Evolutionary conservation across 2,329 filamentous ascomycete species (phyloP).

Genomic region (Aspergillus chevalieri): DNA sequence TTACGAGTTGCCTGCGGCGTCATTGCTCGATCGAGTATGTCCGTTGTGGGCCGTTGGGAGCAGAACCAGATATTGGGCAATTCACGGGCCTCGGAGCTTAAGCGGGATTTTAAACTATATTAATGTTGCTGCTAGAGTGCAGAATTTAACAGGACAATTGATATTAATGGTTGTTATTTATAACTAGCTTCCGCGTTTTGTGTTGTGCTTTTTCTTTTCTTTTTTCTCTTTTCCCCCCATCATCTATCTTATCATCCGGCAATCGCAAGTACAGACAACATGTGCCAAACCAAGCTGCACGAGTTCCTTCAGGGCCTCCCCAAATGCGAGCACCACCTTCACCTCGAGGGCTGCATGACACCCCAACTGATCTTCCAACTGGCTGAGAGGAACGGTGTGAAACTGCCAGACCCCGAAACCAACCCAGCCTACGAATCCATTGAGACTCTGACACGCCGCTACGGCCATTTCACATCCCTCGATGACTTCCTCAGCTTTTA

Average conservation of each 20-base stretch:
- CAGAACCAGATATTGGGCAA: neutral
- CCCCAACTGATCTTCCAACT: slow-evolving; percentile 65
- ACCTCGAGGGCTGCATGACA: slow-evolving; percentile 69
- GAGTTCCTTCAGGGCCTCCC: slow-evolving; percentile 60
- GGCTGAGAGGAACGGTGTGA: slow-evolving; percentile 59
- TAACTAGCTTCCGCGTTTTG: neutral
- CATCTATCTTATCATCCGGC: neutral
- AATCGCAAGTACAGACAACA: slow-evolving; percentile 20
- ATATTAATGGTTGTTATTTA: neutral
- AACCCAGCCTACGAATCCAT: slow-evolving; percentile 60
- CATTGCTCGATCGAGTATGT: neutral
- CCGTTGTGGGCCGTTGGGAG: neutral
- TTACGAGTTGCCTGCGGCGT: neutral
- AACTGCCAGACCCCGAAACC: slow-evolving; percentile 47
- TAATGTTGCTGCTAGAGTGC: too few species aligned
- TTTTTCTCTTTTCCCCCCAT: neutral
- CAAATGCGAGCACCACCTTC: slow-evolving; percentile 77
- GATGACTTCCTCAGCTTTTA: slow-evolving; percentile 76
- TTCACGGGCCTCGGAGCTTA: too few species aligned
- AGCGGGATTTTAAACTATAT: neutral
- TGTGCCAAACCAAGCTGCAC: slow-evolving; percentile 54
- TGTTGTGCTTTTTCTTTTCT: neutral
- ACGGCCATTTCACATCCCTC: slow-evolving; percentile 61
- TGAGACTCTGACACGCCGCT: slow-evolving; percentile 56
- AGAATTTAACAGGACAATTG: too few species aligned